Conservation (phyloP, 805 yeast species). For the Wickerhamomyces subpelliculosus region DNA sequence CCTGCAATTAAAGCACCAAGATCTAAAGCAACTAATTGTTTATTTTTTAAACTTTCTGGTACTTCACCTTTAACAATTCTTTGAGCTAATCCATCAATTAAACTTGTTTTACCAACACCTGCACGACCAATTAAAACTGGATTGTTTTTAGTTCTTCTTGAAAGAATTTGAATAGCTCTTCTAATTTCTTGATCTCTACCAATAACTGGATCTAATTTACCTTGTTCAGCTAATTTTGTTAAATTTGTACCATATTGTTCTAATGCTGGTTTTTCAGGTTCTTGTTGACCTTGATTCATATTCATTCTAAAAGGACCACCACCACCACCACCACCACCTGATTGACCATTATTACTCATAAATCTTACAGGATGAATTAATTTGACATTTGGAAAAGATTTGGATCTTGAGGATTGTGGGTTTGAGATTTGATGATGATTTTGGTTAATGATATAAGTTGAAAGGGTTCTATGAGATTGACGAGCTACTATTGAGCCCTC, state of each 20-base stretch:
- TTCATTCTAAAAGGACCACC: slow-evolving; percentile 18
- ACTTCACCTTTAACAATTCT: slow-evolving; percentile 87
- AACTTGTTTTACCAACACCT: slow-evolving; percentile 97
- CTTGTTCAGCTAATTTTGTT: slow-evolving; percentile 80
- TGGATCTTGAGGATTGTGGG: not conserved
- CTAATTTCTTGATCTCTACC: slow-evolving; percentile 95
- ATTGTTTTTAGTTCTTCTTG: slow-evolving; percentile 90
- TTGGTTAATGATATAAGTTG: too few relatives aligned
- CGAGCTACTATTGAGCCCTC: too few relatives aligned
- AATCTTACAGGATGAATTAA: slow-evolving; percentile 6
- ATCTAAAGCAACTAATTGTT: slow-evolving; percentile 77
- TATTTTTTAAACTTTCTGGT: slow-evolving; percentile 88
- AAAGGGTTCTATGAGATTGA: too few relatives aligned
- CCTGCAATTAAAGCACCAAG: slow-evolving; percentile 88
- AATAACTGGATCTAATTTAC: slow-evolving; percentile 92
- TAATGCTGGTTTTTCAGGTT: slow-evolving; percentile 63
- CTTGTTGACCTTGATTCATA: slow-evolving; percentile 38
- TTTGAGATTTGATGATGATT: too few relatives aligned
- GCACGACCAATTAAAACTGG: slow-evolving; percentile 95
- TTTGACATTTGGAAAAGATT: not conserved
- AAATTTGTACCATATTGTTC: slow-evolving; percentile 82
- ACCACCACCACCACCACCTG: slow-evolving; percentile 7
- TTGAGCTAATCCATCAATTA: slow-evolving; percentile 95
- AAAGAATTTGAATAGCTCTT: slow-evolving; percentile 85
- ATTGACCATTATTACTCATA: slow-evolving; percentile 8